Base-by-base conservation (phyloP, 2,329 filamentous ascomycete species). In the Cladosporium sp. region DNA sequence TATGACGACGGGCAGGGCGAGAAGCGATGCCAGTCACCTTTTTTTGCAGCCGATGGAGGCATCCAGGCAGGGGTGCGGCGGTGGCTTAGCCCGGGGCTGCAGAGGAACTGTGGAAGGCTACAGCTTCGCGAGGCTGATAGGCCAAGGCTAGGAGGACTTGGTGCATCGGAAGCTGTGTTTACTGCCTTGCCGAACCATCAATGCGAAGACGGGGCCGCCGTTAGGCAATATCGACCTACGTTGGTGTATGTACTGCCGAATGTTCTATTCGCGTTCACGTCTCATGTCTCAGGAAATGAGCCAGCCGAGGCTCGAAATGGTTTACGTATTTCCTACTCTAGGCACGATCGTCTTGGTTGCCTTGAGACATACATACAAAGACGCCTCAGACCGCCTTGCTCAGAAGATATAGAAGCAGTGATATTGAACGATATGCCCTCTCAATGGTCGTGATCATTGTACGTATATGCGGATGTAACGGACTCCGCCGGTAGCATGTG, bases 71-170 rank as follows among this genome's bases (percentile, higher is more conserved):
- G 57, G 57, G 38, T 59, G 57, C 34, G 38, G 57, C 38, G 57
- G 57, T 59, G 57, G 57, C 57, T 59, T 11, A 59, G 57, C 36
- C 15, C 8, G 41, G 41, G 8, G 38, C 36, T 59, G 57, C 57
- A 47, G 34, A 26, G 28, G 28, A 30, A 30, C 6, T 30, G 1
- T 30, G 28, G 18, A 28, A 28, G 57, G 24, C 34, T 15, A 59
- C 57, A 38, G 52, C 30, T 55, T 55, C 52, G 28, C 52, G 28
- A 55, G 52, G n/a, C 52, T 55, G 52, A 55, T 55, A 54, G 52
- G 15, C 26, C 18, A 34, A 5, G 32, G 24, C 14, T 21, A 21
- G 28, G 30, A 21, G 52, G 28, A 55, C 32, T 32, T 55, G 28
- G 28, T 30, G 26, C 52, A 55, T 30, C 52, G 15, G 41, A 47